These are phyloP conservation scores for Multifurca ochricompacta DNA, from an alignment of 768 basidiomycete genomes.

Conservation along the genomic window DNA sequence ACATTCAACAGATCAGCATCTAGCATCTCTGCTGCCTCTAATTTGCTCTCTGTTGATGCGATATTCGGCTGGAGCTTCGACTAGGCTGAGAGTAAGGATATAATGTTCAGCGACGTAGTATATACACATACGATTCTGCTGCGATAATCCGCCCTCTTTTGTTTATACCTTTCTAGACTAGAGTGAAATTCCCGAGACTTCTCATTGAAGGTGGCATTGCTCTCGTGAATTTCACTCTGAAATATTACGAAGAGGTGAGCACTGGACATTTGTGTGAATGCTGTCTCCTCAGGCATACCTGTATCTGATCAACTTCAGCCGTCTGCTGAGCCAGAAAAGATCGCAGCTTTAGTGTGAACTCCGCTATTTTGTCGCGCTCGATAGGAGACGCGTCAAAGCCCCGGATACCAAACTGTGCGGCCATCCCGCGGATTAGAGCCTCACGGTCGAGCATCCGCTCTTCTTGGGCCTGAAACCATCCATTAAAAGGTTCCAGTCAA, in stretches of 20 bases:
- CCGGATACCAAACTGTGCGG: conserved; percentile 59
- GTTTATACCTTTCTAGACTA: conserved; percentile 45
- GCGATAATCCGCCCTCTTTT: conserved; percentile 43
- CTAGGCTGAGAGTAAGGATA: conserved; percentile 16
- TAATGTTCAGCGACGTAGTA: background rate
- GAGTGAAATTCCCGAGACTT: conserved; percentile 50
- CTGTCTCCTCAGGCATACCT: conserved; percentile 35
- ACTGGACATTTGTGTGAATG: background rate
- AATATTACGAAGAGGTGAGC: background rate
- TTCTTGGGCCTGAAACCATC: conserved; percentile 54
- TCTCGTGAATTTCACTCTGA: conserved; percentile 46
- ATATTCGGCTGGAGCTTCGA: conserved; percentile 39
- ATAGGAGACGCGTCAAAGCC: conserved; percentile 67
- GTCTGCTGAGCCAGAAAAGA: conserved; percentile 58
- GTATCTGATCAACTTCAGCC: conserved; percentile 56
- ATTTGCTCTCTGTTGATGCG: conserved; percentile 40
- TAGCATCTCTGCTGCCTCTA: conserved; percentile 51
- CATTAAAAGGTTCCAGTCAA: background rate
- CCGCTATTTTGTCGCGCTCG: conserved; percentile 59
- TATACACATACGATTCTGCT: conserved; percentile 49
- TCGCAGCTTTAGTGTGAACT: conserved; percentile 60
- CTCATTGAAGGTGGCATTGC: conserved; percentile 58
- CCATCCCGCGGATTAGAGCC: conserved; percentile 59
- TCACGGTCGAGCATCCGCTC: conserved; percentile 65
- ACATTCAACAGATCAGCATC: conserved; percentile 46